These are phyloP conservation scores for Leccinum fibrillosum DNA, from an alignment of 768 basidiomycete genomes.

Conservation along the genomic window DNA sequence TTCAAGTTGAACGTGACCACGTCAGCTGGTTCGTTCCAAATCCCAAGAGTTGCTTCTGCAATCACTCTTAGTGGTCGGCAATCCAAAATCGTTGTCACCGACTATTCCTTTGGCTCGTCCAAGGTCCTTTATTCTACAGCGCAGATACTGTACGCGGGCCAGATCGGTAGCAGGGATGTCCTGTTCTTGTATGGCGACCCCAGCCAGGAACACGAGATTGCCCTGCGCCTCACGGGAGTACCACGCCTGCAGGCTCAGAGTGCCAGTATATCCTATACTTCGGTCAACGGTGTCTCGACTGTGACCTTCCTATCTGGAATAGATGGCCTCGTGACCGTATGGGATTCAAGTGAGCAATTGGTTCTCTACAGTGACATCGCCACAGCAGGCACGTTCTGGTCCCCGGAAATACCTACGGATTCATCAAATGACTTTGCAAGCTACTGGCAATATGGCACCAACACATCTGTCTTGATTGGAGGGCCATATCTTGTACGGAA, in stretches of 20 bases:
- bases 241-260: slow-evolving; percentile 34
- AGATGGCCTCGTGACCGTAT: slow-evolving; percentile 56
- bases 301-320: slow-evolving; percentile 57
- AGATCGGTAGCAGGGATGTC: slow-evolving; percentile 58
- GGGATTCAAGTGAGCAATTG: slow-evolving; percentile 65
- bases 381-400: slow-evolving; percentile 73
- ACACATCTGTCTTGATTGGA: slow-evolving; percentile 60
- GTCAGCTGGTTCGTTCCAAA: slow-evolving; percentile 44
- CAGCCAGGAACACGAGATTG: slow-evolving; percentile 52
- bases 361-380: slow-evolving; percentile 64
- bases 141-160: slow-evolving; percentile 63
- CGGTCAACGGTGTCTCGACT: slow-evolving; percentile 34
- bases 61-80: slow-evolving; percentile 68
- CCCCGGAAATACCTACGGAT: slow-evolving; percentile 55
- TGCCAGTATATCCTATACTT: slow-evolving; percentile 24
- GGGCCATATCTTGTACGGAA: slow-evolving; percentile 65
- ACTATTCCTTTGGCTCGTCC: slow-evolving; percentile 69
- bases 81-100: slow-evolving; percentile 69
- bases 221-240: slow-evolving; percentile 46
- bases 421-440: slow-evolving; percentile 43
- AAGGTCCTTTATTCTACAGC: slow-evolving; percentile 69
- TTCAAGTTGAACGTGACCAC: slow-evolving; percentile 65
- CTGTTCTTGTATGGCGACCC: slow-evolving; percentile 61
- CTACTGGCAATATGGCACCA: slow-evolving; percentile 74
- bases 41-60: slow-evolving; percentile 51